Percentiles rank a stretch among this genome's conserved stretches.
Conservation (phyloP, 768 basidiomycete species). For the Lentinula aciculospora region DNA sequence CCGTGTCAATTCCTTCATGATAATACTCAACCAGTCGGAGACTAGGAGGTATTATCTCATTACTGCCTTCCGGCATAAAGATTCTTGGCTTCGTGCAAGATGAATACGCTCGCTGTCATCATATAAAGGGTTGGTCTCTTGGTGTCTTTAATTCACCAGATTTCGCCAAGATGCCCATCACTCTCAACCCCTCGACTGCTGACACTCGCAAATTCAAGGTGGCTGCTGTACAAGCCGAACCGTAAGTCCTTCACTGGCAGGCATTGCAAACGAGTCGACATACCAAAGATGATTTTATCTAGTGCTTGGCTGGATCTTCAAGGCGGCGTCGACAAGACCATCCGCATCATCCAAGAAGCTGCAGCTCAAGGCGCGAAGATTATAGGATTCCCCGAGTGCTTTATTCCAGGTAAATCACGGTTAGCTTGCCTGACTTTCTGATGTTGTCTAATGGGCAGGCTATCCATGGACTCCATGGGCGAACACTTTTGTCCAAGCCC, state of each 20-base stretch:
- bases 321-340: constrained; percentile 24
- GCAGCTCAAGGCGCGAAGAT: constrained; percentile 22
- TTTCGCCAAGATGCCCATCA: constrained; percentile 13
- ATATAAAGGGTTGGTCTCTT: not conserved
- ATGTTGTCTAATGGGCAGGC: constrained; percentile 11
- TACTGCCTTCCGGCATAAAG: not conserved
- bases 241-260: constrained; percentile 14
- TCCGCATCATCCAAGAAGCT: constrained; percentile 21
- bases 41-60: not conserved
- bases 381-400: constrained; percentile 24
- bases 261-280: not conserved
- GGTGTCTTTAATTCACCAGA: not conserved
- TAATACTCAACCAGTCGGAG: not conserved
- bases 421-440: not conserved
- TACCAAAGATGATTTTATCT: not conserved
- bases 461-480: constrained; percentile 28
- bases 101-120: not conserved
- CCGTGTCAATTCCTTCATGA: not conserved
- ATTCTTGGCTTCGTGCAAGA: not conserved
- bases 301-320: constrained; percentile 22
- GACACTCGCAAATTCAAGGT: constrained; percentile 20
- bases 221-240: constrained; percentile 23
- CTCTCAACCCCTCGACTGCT: constrained; percentile 18
- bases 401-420: constrained; percentile 18
- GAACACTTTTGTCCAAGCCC: constrained; percentile 20